phyloP scores from a whole-genome alignment of 1,284 basidiomycete species.

The Leccinum laetum region DNA sequence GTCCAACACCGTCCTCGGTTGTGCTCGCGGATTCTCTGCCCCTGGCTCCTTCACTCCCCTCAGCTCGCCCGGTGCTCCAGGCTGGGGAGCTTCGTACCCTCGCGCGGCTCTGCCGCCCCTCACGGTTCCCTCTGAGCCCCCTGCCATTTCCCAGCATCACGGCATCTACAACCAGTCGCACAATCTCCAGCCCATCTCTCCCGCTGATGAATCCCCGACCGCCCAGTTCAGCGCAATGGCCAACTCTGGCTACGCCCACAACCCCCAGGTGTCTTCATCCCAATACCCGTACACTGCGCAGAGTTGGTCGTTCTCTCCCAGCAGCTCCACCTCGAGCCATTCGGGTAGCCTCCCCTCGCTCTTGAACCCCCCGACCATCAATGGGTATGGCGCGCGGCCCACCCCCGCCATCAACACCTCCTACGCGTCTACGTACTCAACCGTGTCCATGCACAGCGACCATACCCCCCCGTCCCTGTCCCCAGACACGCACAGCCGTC shows the following conservation, averaged over 20 bases:
- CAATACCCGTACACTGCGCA: conserved; percentile 60
- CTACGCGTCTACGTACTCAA: conserved; percentile 65
- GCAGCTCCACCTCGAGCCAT: conserved; percentile 55
- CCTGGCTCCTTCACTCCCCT: conserved; percentile 75
- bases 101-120: conserved; percentile 74
- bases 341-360: conserved; percentile 76
- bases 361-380: conserved; percentile 63
- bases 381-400: conserved; percentile 55
- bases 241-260: conserved; percentile 30
- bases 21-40: conserved; percentile 77
- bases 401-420: conserved; percentile 69
- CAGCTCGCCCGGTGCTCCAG: conserved; percentile 50
- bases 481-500: conserved; percentile 68
- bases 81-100: conserved; percentile 61
- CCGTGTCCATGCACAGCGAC: conserved; percentile 62
- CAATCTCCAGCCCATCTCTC: conserved; percentile 62
- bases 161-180: conserved; percentile 58
- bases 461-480: conserved; percentile 72
- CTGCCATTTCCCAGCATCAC: conserved; percentile 53
- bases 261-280: conserved; percentile 48
- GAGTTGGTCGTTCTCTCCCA: conserved; percentile 62
- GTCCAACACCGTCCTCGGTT: conserved; percentile 45
- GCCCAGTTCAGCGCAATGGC: conserved; percentile 58
- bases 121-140: conserved; percentile 73
- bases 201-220: conserved; percentile 63